phyloP scores from a whole-genome alignment of 2,329 filamentous ascomycete genomes.

The Alternaria solani region DNA sequence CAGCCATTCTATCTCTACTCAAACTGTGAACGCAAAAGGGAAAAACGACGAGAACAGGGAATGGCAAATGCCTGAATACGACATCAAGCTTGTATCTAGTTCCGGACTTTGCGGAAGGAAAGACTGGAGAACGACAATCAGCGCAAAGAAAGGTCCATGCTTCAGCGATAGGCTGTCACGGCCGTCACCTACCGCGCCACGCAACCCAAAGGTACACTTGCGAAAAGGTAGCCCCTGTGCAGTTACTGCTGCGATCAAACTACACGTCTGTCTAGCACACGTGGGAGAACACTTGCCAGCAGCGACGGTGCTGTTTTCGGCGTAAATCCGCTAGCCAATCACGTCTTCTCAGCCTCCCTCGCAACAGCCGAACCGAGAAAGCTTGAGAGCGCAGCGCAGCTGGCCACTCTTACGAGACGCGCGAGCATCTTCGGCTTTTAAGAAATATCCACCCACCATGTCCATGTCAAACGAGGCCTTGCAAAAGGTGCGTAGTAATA shows the following conservation, averaged over 20 bases:
- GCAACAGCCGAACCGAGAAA: slow-evolving; percentile 28
- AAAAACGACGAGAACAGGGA: background rate
- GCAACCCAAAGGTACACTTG: background rate
- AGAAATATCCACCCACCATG: slow-evolving; percentile 64
- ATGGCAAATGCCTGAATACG: background rate
- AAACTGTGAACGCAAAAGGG: background rate
- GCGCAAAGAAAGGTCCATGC: slow-evolving; percentile 16
- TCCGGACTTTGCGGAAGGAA: slow-evolving; percentile 26
- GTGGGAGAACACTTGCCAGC: slow-evolving; percentile 2
- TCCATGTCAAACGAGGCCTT: slow-evolving; percentile 93
- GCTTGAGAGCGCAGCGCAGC: slow-evolving; percentile 22
- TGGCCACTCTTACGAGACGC: slow-evolving; percentile 16
- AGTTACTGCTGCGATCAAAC: background rate
- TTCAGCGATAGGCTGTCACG: slow-evolving; percentile 7
- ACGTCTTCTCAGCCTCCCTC: slow-evolving; percentile 19
- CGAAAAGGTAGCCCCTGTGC: background rate
- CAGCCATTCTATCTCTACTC: slow-evolving; percentile 25
- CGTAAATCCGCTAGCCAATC: slow-evolving; percentile 26
- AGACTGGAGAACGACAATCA: slow-evolving; percentile 16
- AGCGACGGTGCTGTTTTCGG: slow-evolving; percentile 14
- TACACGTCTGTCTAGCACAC: background rate
- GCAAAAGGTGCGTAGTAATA: slow-evolving; percentile 72
- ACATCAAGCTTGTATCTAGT: slow-evolving; percentile 19
- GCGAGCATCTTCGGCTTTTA: slow-evolving; percentile 4
- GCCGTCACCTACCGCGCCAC: slow-evolving; percentile 5